Evolutionary conservation across 768 basidiomycete species (phyloP).

Genomic region (Sistotremastrum suecicum): DNA sequence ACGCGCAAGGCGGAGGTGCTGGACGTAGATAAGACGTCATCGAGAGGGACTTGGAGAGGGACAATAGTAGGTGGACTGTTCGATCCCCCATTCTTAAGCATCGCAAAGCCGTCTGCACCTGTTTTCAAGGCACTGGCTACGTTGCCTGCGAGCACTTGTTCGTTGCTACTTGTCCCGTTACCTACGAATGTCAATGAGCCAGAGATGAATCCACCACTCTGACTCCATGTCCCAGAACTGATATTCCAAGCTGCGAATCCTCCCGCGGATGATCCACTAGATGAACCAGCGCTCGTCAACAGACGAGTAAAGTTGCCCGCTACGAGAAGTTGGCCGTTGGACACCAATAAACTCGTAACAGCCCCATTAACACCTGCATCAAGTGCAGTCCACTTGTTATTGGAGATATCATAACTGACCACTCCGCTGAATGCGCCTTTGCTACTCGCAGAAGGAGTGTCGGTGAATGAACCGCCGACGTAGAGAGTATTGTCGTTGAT

Average conservation of each 20-base stretch:
- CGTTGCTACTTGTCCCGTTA: slow-evolving; percentile 41
- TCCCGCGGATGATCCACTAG: slow-evolving; percentile 22
- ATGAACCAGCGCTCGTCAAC: slow-evolving; percentile 17
- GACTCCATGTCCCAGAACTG: slow-evolving; percentile 46
- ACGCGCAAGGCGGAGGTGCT: slow-evolving; percentile 14
- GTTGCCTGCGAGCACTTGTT: slow-evolving; percentile 59
- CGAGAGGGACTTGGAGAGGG: slow-evolving; percentile 48
- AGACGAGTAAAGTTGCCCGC: slow-evolving; percentile 63
- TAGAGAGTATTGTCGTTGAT: slow-evolving; percentile 51
- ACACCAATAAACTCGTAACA: slow-evolving; percentile 47
- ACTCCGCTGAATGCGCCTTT: slow-evolving; percentile 42
- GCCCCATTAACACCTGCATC: slow-evolving; percentile 62
- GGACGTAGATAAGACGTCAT: slow-evolving; percentile 19
- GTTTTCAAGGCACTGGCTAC: slow-evolving; percentile 41
- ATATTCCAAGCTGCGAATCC: slow-evolving; percentile 74
- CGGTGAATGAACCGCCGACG: slow-evolving; percentile 80
- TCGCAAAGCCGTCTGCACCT: slow-evolving; percentile 69
- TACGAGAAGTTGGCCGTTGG: slow-evolving; percentile 40
- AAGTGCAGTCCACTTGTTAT: slow-evolving; percentile 53
- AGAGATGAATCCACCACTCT: slow-evolving; percentile 56
- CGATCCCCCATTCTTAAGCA: slow-evolving; percentile 47
- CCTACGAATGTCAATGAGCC: slow-evolving; percentile 59
- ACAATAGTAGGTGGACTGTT: slow-evolving; percentile 40
- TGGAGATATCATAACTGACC: slow-evolving; percentile 55
- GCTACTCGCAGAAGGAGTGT: slow-evolving; percentile 41